Evolutionary conservation across 805 yeast species (phyloP).

Genomic region (Zygotorulaspora danielsina): DNA sequence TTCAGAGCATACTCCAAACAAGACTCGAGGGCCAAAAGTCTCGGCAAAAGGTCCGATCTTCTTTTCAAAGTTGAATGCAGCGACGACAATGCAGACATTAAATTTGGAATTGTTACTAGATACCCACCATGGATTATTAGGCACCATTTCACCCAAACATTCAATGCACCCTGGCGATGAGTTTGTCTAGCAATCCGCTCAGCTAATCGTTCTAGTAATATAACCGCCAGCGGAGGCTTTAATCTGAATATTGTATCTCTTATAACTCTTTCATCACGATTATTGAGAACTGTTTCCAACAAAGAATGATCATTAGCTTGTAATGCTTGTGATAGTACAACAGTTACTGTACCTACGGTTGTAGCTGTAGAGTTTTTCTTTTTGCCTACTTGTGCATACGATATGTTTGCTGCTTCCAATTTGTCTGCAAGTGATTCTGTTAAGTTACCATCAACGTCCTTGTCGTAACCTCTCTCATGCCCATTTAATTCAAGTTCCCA

Average conservation of each 20-base stretch:
- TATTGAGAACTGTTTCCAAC: slow-evolving; percentile 72
- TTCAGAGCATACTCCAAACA: slow-evolving; percentile 67
- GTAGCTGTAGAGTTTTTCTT: slow-evolving; percentile 43
- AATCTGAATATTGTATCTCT: slow-evolving; percentile 53
- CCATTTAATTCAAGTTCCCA: slow-evolving; percentile 41
- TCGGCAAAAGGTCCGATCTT: slow-evolving; percentile 65
- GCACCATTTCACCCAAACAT: slow-evolving; percentile 84
- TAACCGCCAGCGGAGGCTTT: slow-evolving; percentile 50
- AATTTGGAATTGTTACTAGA: slow-evolving; percentile 42
- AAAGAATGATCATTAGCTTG: slow-evolving; percentile 81
- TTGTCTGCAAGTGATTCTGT: slow-evolving; percentile 55
- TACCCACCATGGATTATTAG: slow-evolving; percentile 79
- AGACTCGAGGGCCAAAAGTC: slow-evolving; percentile 76
- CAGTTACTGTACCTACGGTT: slow-evolving; percentile 73
- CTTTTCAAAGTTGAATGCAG: slow-evolving; percentile 61
- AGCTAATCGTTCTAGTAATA: slow-evolving; percentile 55
- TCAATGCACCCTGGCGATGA: slow-evolving; percentile 47
- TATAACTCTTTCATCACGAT: slow-evolving; percentile 48
- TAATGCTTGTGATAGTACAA: slow-evolving; percentile 83
- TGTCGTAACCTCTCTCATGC: slow-evolving; percentile 39
- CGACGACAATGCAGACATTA: slow-evolving; percentile 53
- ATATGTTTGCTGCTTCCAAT: slow-evolving; percentile 17
- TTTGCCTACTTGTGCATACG: slow-evolving; percentile 19
- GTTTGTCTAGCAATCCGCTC: slow-evolving; percentile 57
- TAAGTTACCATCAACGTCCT: slow-evolving; percentile 41